phyloP scores from a whole-genome alignment of 2,329 filamentous ascomycete genomes.

The Colletotrichum chlorophyti region DNA sequence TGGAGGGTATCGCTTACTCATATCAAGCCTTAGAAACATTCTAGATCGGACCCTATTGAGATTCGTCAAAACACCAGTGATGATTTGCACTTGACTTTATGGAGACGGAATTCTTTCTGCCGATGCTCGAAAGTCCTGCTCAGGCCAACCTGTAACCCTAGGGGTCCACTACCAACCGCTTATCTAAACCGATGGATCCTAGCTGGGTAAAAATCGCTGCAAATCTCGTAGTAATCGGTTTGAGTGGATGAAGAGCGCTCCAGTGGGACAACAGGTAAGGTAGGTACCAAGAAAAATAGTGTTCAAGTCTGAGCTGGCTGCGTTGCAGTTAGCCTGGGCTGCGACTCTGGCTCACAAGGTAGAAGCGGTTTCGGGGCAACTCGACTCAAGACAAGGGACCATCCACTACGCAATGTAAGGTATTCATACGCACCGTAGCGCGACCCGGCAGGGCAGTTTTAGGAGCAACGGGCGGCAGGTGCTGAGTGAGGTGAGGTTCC shows the following conservation, averaged over 20 bases:
- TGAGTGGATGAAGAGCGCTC: background rate
- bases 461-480: background rate
- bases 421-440: background rate
- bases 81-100: too few species aligned
- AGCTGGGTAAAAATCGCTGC: constrained; percentile 23
- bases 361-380: constrained; percentile 15
- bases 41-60: too few species aligned
- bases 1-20: too few species aligned
- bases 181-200: constrained; percentile 13
- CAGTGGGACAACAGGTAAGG: constrained; percentile 2
- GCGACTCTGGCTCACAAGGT: background rate
- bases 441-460: too few species aligned
- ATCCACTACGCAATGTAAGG: constrained; percentile 16
- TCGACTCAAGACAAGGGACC: background rate
- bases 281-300: constrained; percentile 6
- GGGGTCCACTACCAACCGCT: constrained; percentile 7
- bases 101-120: too few species aligned
- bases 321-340: background rate
- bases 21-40: too few species aligned
- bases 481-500: constrained; percentile 12
- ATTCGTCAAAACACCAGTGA: too few species aligned
- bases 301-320: background rate
- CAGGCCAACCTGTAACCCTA: constrained; percentile 4
- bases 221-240: constrained; percentile 27
- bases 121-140: too few species aligned